Evolutionary conservation across 441 rosid species (phyloP), one percentile per base, ranked within the genome.

Genomic region (Gossypium schwendimanii): DNA sequence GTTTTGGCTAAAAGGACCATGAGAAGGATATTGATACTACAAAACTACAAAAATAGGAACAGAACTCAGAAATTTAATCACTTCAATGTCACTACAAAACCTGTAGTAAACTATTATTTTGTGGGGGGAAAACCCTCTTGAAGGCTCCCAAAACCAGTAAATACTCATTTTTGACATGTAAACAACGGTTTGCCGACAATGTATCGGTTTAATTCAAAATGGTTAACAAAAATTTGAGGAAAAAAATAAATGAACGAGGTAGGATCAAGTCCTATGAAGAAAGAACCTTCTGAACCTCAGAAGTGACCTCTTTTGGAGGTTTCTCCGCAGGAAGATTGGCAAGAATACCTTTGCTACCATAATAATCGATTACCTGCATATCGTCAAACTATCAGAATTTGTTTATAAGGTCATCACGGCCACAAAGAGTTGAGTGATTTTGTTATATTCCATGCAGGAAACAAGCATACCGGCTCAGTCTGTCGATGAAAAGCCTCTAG

Each of bases 401-500:
- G 45, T 52, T 18, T 47, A 31, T 36, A 70, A 55, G 28, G 62
- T 41, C 54, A 57, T 2, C 8, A 8, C 23, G 59, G 23, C 11
- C 55, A 58, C 9, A 58, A 52, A 45, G 28, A 26, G 28, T 23
- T 23, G 14, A 26, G 36, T 0, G 14, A 23, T 26, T 59, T 47
- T 12, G 18, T 15, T 41, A 7, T 23, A 31, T 59, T 71, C 36
- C 41, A 45, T 24, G 6, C 70, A 21, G 20, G 17, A 1, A 54
- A 63, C 10, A 15, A 45, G 53, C 68, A 14, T 83, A 88, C 90
- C 77, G 88, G 90, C 78, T 86, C 79, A 53, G 90, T 88, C 82
- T 88, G 90, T 79, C 14, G 81, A 72, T 86, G 88, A 67, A 86
- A 88, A 70, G 87, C 83, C 57, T 84, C 83, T 69, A 88, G 84